Evolutionary conservation across 1,284 basidiomycete genomes (phyloP), one percentile per base, ranked within the genome.

Genomic region (Cryptococcus neoformans): DNA sequence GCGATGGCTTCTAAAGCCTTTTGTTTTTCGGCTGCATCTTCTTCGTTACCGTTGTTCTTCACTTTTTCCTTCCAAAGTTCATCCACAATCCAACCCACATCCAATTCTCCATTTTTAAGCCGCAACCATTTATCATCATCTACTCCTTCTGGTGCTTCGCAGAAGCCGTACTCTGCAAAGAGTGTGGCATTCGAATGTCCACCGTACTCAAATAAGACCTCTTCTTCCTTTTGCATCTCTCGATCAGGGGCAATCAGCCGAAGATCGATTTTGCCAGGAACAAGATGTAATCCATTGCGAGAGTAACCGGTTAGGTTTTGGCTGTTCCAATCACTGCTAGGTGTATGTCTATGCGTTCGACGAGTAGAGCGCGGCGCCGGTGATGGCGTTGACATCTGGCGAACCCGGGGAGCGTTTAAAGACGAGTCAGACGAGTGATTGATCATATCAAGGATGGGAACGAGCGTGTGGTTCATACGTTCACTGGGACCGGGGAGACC

Each of bases 91-190:
- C 82, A 80, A 59, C 85, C 81, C 2, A 92, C 78, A 57, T 87
- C 84, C 9, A 88, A 80, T 68, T 91, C 86, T 14, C 37, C 74
- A n/a, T 41, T 11, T 41, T 41, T 41, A 55, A 57, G 52, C 14
- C 17, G 53, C 59, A 60, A 47, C 65, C 60, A 72, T 12, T 59
- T 49, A 37, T 45, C 28, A 17, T 70, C 71, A 38, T 76, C 38
- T n/a, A 78, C 65, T 39, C 66, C 73, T 14, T 34, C 44, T 2
- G 60, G 62, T 37, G 34, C 54, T 51, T 79, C 73, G 34, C 88
- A 82, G 69, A 94, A 94, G 0, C 90, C 91, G 73, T 94, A 94
- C 70, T 94, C 91, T 36, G 85, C 81, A 70, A 92, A 89, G 16
- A 94, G 72, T 6, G 81, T 85, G 44, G 81, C 80, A 64, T 90